Base-by-base conservation (phyloP, 2,329 filamentous ascomycete genomes). In the Clarireedia monteithiana region DNA sequence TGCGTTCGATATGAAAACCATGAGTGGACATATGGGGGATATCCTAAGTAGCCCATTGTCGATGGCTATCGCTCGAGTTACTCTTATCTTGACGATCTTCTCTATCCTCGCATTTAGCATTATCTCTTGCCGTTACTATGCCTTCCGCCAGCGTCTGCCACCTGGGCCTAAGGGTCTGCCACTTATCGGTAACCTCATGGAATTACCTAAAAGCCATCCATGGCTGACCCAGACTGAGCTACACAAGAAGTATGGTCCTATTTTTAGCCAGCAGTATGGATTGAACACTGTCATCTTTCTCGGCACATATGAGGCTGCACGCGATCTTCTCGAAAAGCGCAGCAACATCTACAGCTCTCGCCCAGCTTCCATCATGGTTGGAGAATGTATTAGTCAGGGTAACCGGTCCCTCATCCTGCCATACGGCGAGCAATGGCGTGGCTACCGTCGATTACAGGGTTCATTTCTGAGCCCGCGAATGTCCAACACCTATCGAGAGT, bases 381-480 rank as follows among this genome's bases (percentile, higher is more conserved):
- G 62, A 45, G 58, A 60, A 24, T 47, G 44, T 39, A 61, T 63
- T 53, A 74, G 74, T n/a, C 78, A 75, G 75, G 66, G 69, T 15
- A 71, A 71, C 40, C 76, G 75, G 0, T 65, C 77, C 30, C 74
- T 74, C 10, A 77, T 77, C 58, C 64, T 76, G 1, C 68, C 65
- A 57, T 74, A 70, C 68, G 73, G 73, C 0, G 66, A 70, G 15
- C 63, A 63, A 26, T 77, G 75, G 59, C 68, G 69, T 23, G 61
- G 72, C 55, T 75, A 77, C 58, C 71, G 75, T 27, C 71, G 69
- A 50, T 64, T 76, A 17, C 65, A 77, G n/a, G 75, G 77, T 57
- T 69, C 66, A 42, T 68, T 65, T 27, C 76, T 77, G 58, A 69
- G 69, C 17, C 71, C 71, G 57, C 70, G 71, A 39, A 72, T 64